Base-by-base conservation (phyloP, 179 eudicot species). In the Gypsophila paniculata region DNA sequence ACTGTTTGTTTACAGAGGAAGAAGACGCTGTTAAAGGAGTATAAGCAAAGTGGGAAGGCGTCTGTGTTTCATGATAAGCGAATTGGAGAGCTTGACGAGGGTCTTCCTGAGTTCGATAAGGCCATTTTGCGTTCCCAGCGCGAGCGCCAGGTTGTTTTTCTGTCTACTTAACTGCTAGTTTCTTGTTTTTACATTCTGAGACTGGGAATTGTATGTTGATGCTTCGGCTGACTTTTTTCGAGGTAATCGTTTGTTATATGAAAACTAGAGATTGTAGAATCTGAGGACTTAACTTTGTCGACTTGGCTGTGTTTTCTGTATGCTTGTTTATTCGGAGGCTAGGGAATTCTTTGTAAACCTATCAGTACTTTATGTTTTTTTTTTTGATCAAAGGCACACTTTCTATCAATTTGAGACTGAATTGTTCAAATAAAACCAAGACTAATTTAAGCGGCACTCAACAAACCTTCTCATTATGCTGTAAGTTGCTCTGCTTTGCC, bases 81-180 rank as follows among this genome's bases (percentile, higher is more conserved):
- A 61, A 91, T 94, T 46, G 97, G 97, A 9, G 99, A 94, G 82
- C 78, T 80, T 64, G 83, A 87, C 77, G 96, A 87, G 44, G 79
- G 66, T 4, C 91, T 94, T 72, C 91, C 77, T 38, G 97, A 94
- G 80, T 94, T 88, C 46, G 93, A 91, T 54, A 94, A 94, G 88
- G 90, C 86, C 8, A 86, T 94, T 72, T 49, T 94, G 79, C 90
- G 99, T 79, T 86, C 99, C 0, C 99, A 94, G 78, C 96, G 93
- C 6, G 92, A 89, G 73, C 84, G 89, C 34, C 94, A 87, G 95
- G 82, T 79, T 53, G 54, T 55, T 55, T 38, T 39, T 12, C 21
- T 32, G 1, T 8, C 46, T 12, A n/a, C 11, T 51, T 29, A 13
- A 6, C 4, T 34, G 44, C 23, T 22, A 0, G 38, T 60, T 75